A percentile compares a stretch with the other conserved stretches of the same genome.
phyloP scores from a whole-genome alignment of 2,329 filamentous ascomycete species.

The Pseudogymnoascus sp. region DNA sequence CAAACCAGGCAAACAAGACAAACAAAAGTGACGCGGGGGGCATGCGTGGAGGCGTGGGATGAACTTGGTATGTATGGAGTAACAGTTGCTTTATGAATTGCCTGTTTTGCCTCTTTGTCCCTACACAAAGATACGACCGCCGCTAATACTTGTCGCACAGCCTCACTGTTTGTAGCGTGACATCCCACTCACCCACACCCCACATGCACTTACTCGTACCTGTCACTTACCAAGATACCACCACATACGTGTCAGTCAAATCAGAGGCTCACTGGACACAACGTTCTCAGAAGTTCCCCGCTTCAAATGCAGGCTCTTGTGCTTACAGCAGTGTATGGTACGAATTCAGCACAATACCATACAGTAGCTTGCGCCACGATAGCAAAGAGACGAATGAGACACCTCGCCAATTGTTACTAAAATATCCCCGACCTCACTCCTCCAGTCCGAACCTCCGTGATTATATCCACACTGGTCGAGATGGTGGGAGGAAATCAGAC shows the following conservation, averaged over 20 bases:
- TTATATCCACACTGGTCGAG: not conserved
- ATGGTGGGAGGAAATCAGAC: not conserved
- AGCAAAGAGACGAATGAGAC: not conserved
- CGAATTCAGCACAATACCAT: not conserved
- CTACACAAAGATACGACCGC: not conserved
- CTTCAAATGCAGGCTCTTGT: not conserved
- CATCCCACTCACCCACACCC: not conserved
- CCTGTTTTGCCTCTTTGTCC: not conserved
- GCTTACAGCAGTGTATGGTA: not conserved
- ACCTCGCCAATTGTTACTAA: not conserved
- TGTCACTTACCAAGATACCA: not conserved
- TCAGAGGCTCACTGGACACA: not conserved
- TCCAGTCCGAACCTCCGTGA: not conserved
- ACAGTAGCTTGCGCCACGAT: not conserved
- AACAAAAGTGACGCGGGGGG: not conserved
- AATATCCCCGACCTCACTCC: not conserved
- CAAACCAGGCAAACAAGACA: not conserved
- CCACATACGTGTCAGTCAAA: not conserved
- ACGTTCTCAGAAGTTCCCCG: not conserved
- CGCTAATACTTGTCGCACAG: not conserved
- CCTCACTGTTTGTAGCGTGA: not conserved
- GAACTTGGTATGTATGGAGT: not conserved
- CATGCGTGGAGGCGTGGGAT: not conserved
- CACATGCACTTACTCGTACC: not conserved
- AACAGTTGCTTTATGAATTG: not conserved